phyloP scores from a whole-genome alignment of 2,329 filamentous ascomycete genomes.

The Amylocarpus encephaloides region DNA sequence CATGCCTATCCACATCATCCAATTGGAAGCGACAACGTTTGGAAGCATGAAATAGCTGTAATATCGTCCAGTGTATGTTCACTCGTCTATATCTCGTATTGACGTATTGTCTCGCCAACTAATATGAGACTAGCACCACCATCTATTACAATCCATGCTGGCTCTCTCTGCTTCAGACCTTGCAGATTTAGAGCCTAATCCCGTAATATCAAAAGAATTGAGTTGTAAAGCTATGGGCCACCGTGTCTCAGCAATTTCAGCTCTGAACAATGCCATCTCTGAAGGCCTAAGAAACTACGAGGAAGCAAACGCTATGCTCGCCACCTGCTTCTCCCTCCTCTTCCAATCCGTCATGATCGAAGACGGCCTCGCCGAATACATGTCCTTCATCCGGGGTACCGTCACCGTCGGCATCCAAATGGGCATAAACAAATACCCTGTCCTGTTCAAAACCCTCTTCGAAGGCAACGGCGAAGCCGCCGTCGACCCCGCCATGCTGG shows the following conservation, averaged over 20 bases:
- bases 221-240: slow-evolving; percentile 52
- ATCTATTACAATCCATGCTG: slow-evolving; percentile 64
- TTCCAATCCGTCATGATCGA: slow-evolving; percentile 53
- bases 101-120: not conserved
- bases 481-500: slow-evolving; percentile 40
- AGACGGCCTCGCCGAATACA: slow-evolving; percentile 53
- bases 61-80: slow-evolving; percentile 55
- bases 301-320: slow-evolving; percentile 53
- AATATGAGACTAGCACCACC: slow-evolving; percentile 47
- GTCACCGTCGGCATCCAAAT: slow-evolving; percentile 51
- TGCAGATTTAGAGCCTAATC: slow-evolving; percentile 27
- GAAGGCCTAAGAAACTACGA: slow-evolving; percentile 38
- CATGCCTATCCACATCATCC: slow-evolving; percentile 58
- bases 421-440: slow-evolving; percentile 40
- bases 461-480: slow-evolving; percentile 35
- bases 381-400: slow-evolving; percentile 55
- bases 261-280: slow-evolving; percentile 36
- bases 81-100: not conserved
- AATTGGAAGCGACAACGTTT: slow-evolving; percentile 57
- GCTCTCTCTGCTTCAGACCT: slow-evolving; percentile 63
- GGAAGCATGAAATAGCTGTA: slow-evolving; percentile 62
- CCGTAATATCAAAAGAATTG: slow-evolving; percentile 32
- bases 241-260: slow-evolving; percentile 57
- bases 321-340: slow-evolving; percentile 52
- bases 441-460: slow-evolving; percentile 46